These are phyloP conservation scores for Phialocephala sp. DNA, from an alignment of 2,329 filamentous ascomycete species.

Conservation along the genomic window DNA sequence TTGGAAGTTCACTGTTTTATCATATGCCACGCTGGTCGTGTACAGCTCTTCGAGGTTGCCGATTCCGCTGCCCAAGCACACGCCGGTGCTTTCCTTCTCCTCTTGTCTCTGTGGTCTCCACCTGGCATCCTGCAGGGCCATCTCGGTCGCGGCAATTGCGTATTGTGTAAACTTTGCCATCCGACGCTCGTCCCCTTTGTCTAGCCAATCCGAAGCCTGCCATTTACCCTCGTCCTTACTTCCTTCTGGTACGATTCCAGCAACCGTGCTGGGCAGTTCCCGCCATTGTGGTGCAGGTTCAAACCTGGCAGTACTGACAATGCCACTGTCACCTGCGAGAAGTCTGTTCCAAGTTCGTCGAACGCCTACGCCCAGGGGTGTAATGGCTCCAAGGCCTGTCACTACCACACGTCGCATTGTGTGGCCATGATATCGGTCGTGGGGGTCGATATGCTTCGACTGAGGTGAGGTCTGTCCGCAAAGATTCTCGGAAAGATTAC, in stretches of 20 bases:
- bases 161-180: conserved; percentile 95
- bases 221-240: conserved; percentile 51
- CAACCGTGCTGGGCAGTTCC: conserved; percentile 81
- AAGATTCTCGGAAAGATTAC: conserved; percentile 1
- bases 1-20: conserved; percentile 62
- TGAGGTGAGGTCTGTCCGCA: conserved; percentile 4
- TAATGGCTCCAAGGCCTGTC: conserved; percentile 81
- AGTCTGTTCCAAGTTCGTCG: conserved; percentile 81
- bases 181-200: conserved; percentile 65
- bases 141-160: conserved; percentile 82
- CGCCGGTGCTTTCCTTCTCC: conserved; percentile 78
- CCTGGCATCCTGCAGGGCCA: conserved; percentile 82
- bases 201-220: conserved; percentile 60
- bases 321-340: conserved; percentile 78
- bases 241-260: conserved; percentile 76
- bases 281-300: conserved; percentile 58
- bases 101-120: conserved; percentile 62
- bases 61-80: conserved; percentile 94
- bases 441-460: conserved; percentile 1
- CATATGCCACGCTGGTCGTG: conserved; percentile 77
- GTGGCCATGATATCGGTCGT: conserved; percentile 32
- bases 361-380: conserved; percentile 81
- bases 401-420: conserved; percentile 74
- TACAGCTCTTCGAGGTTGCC: conserved; percentile 93
- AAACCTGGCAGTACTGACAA: conserved; percentile 72